Conservation (phyloP, 2,329 filamentous ascomycete genomes). For the Fusarium zealandicum region DNA sequence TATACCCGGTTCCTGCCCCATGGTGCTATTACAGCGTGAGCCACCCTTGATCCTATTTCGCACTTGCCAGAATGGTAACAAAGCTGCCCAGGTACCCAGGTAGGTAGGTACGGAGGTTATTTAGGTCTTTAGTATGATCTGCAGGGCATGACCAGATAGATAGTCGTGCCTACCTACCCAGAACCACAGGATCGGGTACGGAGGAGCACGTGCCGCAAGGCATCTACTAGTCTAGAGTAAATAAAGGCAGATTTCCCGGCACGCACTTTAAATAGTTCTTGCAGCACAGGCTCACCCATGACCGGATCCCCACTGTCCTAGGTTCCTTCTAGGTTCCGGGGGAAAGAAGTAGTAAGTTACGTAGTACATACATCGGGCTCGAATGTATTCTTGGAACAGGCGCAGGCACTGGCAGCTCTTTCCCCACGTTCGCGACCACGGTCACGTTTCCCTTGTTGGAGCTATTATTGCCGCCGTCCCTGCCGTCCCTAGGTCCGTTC, state of each 20-base stretch:
- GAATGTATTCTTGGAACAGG: conserved; percentile 22
- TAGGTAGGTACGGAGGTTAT: too few relatives aligned
- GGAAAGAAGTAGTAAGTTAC: too few relatives aligned
- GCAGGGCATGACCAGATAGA: conserved; percentile 14
- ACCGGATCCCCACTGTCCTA: background rate
- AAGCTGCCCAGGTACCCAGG: too few relatives aligned
- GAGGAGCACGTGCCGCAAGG: conserved; percentile 30
- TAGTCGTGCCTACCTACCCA: conserved; percentile 5
- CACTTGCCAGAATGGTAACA: background rate
- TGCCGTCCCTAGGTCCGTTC: conserved; percentile 7
- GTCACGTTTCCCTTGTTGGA: conserved; percentile 9
- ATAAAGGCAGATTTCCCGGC: background rate
- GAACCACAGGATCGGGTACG: conserved; percentile 26
- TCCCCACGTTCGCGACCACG: conserved; percentile 19
- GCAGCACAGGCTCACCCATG: background rate
- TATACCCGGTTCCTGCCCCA: conserved; percentile 14
- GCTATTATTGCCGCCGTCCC: conserved; percentile 1
- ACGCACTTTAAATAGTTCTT: too few relatives aligned
- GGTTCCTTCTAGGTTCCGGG: too few relatives aligned
- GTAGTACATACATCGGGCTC: too few relatives aligned
- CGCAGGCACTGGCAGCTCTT: conserved; percentile 5
- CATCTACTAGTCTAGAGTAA: conserved; percentile 6
- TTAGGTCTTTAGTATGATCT: too few relatives aligned
- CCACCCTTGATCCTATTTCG: conserved; percentile 1
- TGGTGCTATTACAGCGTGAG: conserved; percentile 1